Evolutionary conservation across 371 early-diverging fungal genomes (phyloP).

Genomic region (Lichtheimia hyalospora): DNA sequence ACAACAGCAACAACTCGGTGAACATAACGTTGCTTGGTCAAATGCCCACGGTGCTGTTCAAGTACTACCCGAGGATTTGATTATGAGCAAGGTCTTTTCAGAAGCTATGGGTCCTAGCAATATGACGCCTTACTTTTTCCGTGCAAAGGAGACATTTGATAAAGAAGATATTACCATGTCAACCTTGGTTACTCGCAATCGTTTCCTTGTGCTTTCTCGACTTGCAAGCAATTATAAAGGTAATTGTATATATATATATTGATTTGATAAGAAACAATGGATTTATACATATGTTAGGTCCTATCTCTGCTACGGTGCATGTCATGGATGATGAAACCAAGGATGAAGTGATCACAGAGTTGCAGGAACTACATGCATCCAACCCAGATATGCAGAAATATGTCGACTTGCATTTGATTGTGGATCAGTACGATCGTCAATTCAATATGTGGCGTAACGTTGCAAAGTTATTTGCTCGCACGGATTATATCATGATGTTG

Average conservation of each 20-base stretch:
- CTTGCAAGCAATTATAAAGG: conserved; percentile 62
- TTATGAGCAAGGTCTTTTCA: conserved; percentile 60
- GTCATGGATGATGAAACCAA: conserved; percentile 57
- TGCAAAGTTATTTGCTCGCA: conserved; percentile 60
- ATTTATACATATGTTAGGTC: conserved; percentile 24
- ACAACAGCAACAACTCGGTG: conserved; percentile 1
- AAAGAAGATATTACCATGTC: conserved; percentile 64
- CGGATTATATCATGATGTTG: conserved; percentile 60
- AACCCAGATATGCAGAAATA: conserved; percentile 54
- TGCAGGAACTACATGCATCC: conserved; percentile 46
- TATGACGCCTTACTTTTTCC: conserved; percentile 61
- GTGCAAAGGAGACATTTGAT: conserved; percentile 44
- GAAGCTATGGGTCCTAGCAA: conserved; percentile 66
- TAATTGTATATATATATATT: not conserved
- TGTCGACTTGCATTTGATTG: conserved; percentile 60
- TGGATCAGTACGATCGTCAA: conserved; percentile 60
- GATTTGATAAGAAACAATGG: not conserved
- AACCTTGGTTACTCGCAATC: conserved; percentile 59
- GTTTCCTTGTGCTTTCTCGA: conserved; percentile 50
- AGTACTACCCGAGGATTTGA: conserved; percentile 45
- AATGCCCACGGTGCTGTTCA: conserved; percentile 13
- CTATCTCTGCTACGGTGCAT: conserved; percentile 65
- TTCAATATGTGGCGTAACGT: conserved; percentile 72
- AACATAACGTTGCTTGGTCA: conserved; percentile 15
- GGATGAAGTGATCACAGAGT: conserved; percentile 42